Evolutionary conservation across 2,329 filamentous ascomycete genomes (phyloP), one percentile per base, ranked within the genome.

Genomic region (Stagonosporopsis chrysanthemi): DNA sequence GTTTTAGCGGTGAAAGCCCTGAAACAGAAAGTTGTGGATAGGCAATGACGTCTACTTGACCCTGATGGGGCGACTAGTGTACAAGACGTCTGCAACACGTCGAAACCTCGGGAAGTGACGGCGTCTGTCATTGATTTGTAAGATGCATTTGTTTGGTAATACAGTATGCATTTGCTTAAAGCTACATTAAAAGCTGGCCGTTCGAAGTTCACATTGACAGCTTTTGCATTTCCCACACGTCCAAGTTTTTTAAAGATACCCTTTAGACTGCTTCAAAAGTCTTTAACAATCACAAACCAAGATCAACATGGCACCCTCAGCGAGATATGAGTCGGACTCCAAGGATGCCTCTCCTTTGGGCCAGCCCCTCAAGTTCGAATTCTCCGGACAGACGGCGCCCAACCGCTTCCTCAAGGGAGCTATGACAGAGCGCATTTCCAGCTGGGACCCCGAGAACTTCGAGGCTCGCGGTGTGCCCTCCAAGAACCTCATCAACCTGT

Each of bases 401-500:
- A 90, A 90, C 69, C 80, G 86, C n/a, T 86, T 89, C 66, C 72
- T 89, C 62, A 90, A 90, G 73, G 86, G 79, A 6, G 84, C 88
- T 39, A 89, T 90, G 87, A 84, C 84, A 2, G 88, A 90, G 70
- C 78, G 82, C 7, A 76, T 89, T 14, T 84, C 86, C 0, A 85
- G 82, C 5, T 90, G 85, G 85, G 80, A 84, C 56, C 77, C 82
- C 6, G 80, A 80, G 23, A 79, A 85, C 53, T 64, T 83, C 8
- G 73, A 81, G 22, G 79, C 79, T 3, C 81, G 87, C 39, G 83
- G 84, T 23, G 75, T 88, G 4, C 83, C 85, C 6, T 79, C 79
- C 12, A 79, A 81, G 61, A 77, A 82, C 52, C 83, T 82, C 49
- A 76, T 86, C 38, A 89, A 89, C 73, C 78, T 81, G 45, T 77